Evolutionary conservation across 345 rosid genomes (phyloP), one percentile per base, ranked within the genome.

Genomic region (Brassica napus): DNA sequence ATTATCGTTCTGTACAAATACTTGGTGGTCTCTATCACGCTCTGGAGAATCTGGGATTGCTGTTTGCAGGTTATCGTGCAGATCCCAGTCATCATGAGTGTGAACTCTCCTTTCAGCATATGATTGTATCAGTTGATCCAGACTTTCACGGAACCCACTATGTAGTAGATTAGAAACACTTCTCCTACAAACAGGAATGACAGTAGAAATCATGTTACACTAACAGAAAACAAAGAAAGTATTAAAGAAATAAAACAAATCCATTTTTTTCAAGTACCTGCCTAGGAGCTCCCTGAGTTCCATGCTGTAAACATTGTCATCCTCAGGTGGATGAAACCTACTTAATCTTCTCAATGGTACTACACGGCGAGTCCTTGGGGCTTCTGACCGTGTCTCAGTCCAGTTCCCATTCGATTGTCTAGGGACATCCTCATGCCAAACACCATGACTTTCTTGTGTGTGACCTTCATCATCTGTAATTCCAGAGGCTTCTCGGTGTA

Each of bases 111-210:
- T 92, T 78, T 93, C 92, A 69, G 89, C 97, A 77, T 96, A 93
- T 44, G 98, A 92, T 77, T 93, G 97, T 82, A 96, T 96, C 73
- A 93, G 79, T 21, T 93, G 99, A 79, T 96, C 99, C 81, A 96
- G 84, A 75, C 97, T 96, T 89, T 96, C 99, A 59, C 99, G 97
- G 88, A 96, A 96, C 47, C 97, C 98, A 81, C 99, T 96, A 52
- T 92, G 90, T 83, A 96, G 92, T 78, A 96, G 95, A 85, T 91
- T 96, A 59, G 99, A 93, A 77, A 96, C 99, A 57, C 97, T 96
- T 83, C 98, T 89, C 91, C 99, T 93, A 73, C 71, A 61, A 76
- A 59, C 65, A 34, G 5, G 71, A 65, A 52, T 42, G 26, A 71
- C 63, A 6, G 31, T 8, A 23, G 5, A 18, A 66, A 39, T 10